These are phyloP conservation scores for Solanum sparsipilum DNA, from an alignment of 257 asterid species.

Conservation along the genomic window DNA sequence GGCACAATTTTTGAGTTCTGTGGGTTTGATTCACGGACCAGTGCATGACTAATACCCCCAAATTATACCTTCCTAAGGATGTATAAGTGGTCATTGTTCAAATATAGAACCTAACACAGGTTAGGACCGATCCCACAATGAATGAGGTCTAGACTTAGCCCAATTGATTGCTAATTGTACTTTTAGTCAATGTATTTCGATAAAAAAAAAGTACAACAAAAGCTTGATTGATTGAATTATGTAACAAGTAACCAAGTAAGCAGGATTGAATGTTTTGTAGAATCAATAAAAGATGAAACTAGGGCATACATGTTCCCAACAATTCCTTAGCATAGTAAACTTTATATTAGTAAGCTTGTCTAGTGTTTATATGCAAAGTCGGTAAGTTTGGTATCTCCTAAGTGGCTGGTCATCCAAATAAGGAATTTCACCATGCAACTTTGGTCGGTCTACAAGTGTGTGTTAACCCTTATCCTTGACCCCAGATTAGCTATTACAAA, in stretches of 20 bases:
- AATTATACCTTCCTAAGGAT: neutral
- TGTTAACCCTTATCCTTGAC: neutral
- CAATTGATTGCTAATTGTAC: neutral
- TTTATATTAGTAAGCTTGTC: neutral
- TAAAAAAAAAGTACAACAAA: neutral
- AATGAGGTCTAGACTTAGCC: neutral
- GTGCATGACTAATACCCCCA: neutral
- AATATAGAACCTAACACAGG: neutral
- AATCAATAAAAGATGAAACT: neutral
- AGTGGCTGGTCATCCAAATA: neutral
- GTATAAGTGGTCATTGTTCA: neutral
- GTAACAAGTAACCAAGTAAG: neutral
- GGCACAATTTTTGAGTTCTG: neutral
- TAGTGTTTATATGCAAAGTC: neutral
- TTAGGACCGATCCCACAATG: neutral
- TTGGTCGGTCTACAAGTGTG: neutral
- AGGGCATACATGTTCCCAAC: neutral
- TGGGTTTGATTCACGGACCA: neutral
- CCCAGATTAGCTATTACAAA: neutral
- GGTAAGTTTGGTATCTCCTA: neutral
- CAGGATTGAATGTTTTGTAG: neutral
- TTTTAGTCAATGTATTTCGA: neutral
- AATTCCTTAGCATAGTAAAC: neutral
- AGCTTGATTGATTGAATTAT: neutral
- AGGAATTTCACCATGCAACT: neutral